phyloP scores from a whole-genome alignment of 2,329 filamentous ascomycete genomes.

The Microcyclosporella mali region DNA sequence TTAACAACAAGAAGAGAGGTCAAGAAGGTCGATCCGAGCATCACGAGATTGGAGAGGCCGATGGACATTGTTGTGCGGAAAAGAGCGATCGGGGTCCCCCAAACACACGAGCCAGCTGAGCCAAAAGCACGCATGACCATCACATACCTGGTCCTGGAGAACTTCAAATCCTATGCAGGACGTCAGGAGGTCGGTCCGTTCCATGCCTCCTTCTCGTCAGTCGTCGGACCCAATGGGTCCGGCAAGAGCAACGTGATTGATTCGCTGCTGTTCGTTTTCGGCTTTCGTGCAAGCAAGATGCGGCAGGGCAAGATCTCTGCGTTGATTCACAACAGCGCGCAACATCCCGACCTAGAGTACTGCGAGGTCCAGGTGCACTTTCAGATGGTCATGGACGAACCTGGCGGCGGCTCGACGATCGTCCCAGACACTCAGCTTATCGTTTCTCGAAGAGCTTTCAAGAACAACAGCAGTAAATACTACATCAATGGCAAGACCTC shows the following conservation, averaged over 20 bases:
- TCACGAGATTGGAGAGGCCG: conserved; percentile 74
- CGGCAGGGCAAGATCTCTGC: conserved; percentile 97
- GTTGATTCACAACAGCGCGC: conserved; percentile 92
- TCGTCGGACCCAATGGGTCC: conserved; percentile 95
- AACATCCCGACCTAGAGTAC: conserved; percentile 74
- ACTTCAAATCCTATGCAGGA: conserved; percentile 99
- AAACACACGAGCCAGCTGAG: conserved; percentile 64
- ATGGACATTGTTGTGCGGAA: conserved; percentile 93
- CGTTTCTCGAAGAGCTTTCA: conserved; percentile 89
- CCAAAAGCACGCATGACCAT: conserved; percentile 88
- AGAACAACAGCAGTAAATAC: conserved; percentile 97
- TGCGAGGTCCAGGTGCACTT: conserved; percentile 98
- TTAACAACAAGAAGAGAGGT: conserved; percentile 36
- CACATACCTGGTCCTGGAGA: conserved; percentile 82
- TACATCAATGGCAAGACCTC: conserved; percentile 89
- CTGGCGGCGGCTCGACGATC: conserved; percentile 65
- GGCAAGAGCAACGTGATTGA: conserved; percentile 99
- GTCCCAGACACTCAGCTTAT: conserved; percentile 79
- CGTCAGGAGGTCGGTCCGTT: conserved; percentile 94
- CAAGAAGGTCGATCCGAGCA: conserved; percentile 68
- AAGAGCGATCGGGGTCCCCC: conserved; percentile 58
- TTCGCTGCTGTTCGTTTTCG: conserved; percentile 96
- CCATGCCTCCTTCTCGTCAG: conserved; percentile 93
- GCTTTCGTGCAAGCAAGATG: conserved; percentile 98
- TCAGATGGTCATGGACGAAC: conserved; percentile 85